Evolutionary conservation across 2,329 filamentous ascomycete genomes (phyloP).

Genomic region (Apiospora saccharicola): DNA sequence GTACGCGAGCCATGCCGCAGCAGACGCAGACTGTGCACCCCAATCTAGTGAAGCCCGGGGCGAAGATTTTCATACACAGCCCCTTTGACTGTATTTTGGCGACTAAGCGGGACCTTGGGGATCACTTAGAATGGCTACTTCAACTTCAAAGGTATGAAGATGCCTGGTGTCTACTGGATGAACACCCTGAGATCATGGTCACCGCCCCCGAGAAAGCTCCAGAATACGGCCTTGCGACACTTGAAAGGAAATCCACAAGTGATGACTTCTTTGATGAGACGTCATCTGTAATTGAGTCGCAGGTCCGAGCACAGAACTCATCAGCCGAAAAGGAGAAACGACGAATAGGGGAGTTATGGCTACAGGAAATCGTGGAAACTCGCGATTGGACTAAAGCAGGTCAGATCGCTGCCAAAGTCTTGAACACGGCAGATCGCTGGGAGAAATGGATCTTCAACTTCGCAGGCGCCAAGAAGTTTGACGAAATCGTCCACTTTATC

Average conservation of each 20-base stretch:
- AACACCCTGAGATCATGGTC: conserved; percentile 78
- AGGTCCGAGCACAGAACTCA: conserved; percentile 65
- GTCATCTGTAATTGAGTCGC: conserved; percentile 68
- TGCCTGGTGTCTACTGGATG: conserved; percentile 88
- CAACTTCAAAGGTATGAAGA: conserved; percentile 82
- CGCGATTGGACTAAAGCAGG: conserved; percentile 82
- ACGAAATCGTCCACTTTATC: conserved; percentile 87
- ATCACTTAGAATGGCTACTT: conserved; percentile 86
- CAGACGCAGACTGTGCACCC: conserved; percentile 54
- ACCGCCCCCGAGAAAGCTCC: conserved; percentile 47
- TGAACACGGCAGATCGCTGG: conserved; percentile 83
- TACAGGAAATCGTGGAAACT: conserved; percentile 80
- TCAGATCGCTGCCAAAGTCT: conserved; percentile 80
- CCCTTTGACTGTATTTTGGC: conserved; percentile 96
- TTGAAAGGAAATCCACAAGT: conserved; percentile 48
- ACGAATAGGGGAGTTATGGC: conserved; percentile 90
- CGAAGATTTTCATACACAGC: conserved; percentile 90
- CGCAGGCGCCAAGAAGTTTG: conserved; percentile 82
- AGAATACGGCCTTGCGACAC: conserved; percentile 49
- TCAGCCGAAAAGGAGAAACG: conserved; percentile 86
- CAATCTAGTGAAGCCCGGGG: conserved; percentile 61
- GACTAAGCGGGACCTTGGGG: conserved; percentile 83
- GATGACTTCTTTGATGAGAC: conserved; percentile 80
- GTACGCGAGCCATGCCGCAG: conserved; percentile 35
- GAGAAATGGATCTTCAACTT: conserved; percentile 97